A percentile compares a stretch with the other conserved stretches of the same genome.
Conservation (phyloP, 352 stramenopile species). For the Phytophthora aleatoria region DNA sequence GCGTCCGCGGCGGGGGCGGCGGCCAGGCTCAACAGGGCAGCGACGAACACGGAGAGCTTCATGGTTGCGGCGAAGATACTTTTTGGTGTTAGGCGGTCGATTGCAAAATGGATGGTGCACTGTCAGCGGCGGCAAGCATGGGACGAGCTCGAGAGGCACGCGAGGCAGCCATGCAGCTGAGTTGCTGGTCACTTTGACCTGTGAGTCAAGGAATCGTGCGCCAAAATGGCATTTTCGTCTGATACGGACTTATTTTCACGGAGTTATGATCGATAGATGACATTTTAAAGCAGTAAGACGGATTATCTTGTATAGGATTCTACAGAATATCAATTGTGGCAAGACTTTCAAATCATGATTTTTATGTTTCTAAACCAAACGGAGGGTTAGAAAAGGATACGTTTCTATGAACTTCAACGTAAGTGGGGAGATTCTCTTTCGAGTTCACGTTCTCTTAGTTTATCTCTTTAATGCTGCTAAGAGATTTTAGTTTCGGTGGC, state of each 20-base stretch:
- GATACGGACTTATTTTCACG: not conserved
- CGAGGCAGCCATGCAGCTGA: slow-evolving; percentile 3
- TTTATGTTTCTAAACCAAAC: slow-evolving; percentile 3
- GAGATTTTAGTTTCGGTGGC: not conserved
- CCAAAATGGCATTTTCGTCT: not conserved
- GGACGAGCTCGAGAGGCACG: not conserved
- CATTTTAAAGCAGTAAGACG: not conserved
- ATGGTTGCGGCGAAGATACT: slow-evolving; percentile 11
- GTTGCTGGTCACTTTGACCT: not conserved
- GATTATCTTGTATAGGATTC: not conserved
- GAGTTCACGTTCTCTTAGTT: too few relatives aligned
- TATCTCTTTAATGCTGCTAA: too few relatives aligned
- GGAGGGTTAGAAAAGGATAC: slow-evolving; percentile 13
- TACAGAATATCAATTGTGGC: not conserved
- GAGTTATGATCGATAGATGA: not conserved
- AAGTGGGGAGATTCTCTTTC: too few relatives aligned
- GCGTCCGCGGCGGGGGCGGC: slow-evolving; percentile 12
- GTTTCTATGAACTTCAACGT: slow-evolving; percentile 24
- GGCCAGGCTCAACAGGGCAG: slow-evolving; percentile 14
- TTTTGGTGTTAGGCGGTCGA: slow-evolving; percentile 7
- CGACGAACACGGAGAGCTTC: slow-evolving; percentile 25
- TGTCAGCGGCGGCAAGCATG: not conserved
- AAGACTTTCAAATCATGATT: slow-evolving; percentile 16
- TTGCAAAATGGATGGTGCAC: slow-evolving; percentile 25
- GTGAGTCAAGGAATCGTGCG: slow-evolving; percentile 5